Evolutionary conservation across 805 yeast species (phyloP).

Genomic region (Peterozyma xylosa): DNA sequence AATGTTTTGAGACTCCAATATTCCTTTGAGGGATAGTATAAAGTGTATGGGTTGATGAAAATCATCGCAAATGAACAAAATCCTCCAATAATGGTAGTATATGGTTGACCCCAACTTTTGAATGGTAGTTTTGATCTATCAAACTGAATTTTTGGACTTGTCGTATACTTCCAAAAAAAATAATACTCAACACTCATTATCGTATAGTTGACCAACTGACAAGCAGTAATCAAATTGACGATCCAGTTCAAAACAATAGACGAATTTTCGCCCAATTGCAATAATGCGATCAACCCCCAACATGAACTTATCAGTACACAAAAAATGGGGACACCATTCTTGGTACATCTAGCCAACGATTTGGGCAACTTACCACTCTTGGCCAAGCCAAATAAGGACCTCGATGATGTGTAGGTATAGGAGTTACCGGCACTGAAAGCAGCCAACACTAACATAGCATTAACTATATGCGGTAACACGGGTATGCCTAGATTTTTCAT

Average conservation of each 20-base stretch:
- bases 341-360: slow-evolving; percentile 52
- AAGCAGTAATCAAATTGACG: slow-evolving; percentile 38
- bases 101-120: slow-evolving; percentile 55
- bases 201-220: slow-evolving; percentile 39
- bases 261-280: slow-evolving; percentile 35
- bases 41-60: slow-evolving; percentile 60
- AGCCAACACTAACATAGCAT: slow-evolving; percentile 66
- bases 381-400: slow-evolving; percentile 63
- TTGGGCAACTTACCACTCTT: slow-evolving; percentile 68
- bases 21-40: slow-evolving; percentile 54
- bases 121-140: slow-evolving; percentile 39
- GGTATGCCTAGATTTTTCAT: slow-evolving; percentile 60
- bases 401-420: slow-evolving; percentile 64
- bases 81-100: slow-evolving; percentile 41
- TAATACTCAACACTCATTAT: slow-evolving; percentile 35
- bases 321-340: slow-evolving; percentile 60
- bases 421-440: slow-evolving; percentile 85
- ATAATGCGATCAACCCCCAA: slow-evolving; percentile 56
- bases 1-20: slow-evolving; percentile 57
- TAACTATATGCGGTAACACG: slow-evolving; percentile 69
- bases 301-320: slow-evolving; percentile 39
- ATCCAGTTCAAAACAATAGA: slow-evolving; percentile 33
- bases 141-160: slow-evolving; percentile 37
- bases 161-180: slow-evolving; percentile 42
- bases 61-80: slow-evolving; percentile 42